These are phyloP conservation scores for Penicillium sclerotigenum DNA, from an alignment of 2,329 filamentous ascomycete genomes.

Conservation along the genomic window DNA sequence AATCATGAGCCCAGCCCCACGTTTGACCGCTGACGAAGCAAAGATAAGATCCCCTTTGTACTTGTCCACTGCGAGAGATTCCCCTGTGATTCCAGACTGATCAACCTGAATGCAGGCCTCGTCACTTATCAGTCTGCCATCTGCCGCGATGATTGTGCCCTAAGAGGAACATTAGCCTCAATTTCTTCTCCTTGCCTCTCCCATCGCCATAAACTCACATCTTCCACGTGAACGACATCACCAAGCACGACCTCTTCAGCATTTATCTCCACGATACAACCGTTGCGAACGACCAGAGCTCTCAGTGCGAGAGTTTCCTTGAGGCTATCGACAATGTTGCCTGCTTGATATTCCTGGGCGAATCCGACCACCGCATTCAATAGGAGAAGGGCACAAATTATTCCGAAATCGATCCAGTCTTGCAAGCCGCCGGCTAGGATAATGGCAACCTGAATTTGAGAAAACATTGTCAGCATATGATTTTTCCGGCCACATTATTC, in stretches of 20 bases:
- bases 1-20: conserved; percentile 80
- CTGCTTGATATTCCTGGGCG: conserved; percentile 84
- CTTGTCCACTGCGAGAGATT: conserved; percentile 89
- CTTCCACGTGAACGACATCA: conserved; percentile 85
- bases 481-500: neutral
- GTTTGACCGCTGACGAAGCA: conserved; percentile 84
- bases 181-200: neutral
- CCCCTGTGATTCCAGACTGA: conserved; percentile 87
- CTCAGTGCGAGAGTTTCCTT: conserved; percentile 89
- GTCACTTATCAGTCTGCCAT: conserved; percentile 80
- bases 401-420: conserved; percentile 91
- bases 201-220: conserved; percentile 46
- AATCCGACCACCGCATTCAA: conserved; percentile 86
- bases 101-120: conserved; percentile 85
- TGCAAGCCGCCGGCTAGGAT: conserved; percentile 77
- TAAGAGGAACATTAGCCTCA: conserved; percentile 17
- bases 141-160: conserved; percentile 87
- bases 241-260: conserved; percentile 81
- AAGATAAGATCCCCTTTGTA: conserved; percentile 77
- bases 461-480: conserved; percentile 1
- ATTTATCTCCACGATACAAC: conserved; percentile 72
- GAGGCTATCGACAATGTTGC: conserved; percentile 83
- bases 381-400: conserved; percentile 77
- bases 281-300: conserved; percentile 81
- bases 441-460: conserved; percentile 59